Base-by-base conservation (phyloP, 176 grass and related monocot genomes). In the Hyparrhenia diplandra region DNA sequence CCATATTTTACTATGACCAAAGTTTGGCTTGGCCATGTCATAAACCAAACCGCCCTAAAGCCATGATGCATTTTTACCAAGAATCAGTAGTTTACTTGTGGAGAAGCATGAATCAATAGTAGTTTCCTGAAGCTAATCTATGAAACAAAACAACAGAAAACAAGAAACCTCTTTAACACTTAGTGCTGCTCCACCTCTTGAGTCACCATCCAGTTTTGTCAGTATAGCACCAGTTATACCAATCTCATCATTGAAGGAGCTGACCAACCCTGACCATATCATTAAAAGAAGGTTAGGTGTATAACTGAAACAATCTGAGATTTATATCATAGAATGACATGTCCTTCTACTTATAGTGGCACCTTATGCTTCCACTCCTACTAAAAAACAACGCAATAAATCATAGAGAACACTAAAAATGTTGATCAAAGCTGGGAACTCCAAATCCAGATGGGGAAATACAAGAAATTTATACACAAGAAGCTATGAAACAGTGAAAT, bases 201-300 rank as follows among this genome's bases (percentile, higher is more conserved):
- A 98, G 64, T 98, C 95, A 85, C 95, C 95, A 77, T 98, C 95
- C 67, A 98, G 52, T 61, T 98, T 98, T 29, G 92, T 98, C 84
- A 98, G 85, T 85, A 98, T 98, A 52, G 92, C 95, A 76, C 95
- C 95, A 81, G 90, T 92, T 27, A 98, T 93, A 84, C 95, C 90
- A 77, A 98, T 93, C 87, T 98, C 95, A 20, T 91, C 91, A 89
- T 98, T 98, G 85, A 98, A 98, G 76, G 95, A 86, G 67, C 88
- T 98, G 63, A 98, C 95, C 62, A 95, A 69, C 80, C 88, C 95
- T 98, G 78, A 86, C 13, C 64, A 82, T 20, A 75, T 27, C 27
- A 85, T 34, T 77, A 68, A 85, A 85, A 29, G 71, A 36, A 25
- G 28, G 71, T 28, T 51, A 85, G 60, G 54, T 29, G 23, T 81